A percentile compares a stretch with the other conserved stretches of the same genome.
Conservation (phyloP, 345 rosid genomes). For the Citrus sp. region DNA sequence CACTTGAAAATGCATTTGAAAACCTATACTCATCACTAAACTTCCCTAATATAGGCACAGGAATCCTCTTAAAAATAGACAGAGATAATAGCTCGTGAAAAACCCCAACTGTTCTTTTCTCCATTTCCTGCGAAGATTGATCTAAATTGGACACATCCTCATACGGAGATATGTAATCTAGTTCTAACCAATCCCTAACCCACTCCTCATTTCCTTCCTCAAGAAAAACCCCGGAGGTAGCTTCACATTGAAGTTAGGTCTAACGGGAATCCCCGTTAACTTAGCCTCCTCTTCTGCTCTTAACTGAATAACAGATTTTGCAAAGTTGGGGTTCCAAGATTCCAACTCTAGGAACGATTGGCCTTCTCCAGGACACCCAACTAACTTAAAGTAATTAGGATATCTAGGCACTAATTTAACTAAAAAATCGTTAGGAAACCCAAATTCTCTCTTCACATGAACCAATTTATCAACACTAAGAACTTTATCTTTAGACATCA, state of each 20-base stretch:
- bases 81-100: conserved; percentile 83
- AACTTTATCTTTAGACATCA: conserved; percentile 70
- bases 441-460: conserved; percentile 86
- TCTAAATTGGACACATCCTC: conserved; percentile 61
- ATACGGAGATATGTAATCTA: conserved; percentile 78
- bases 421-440: conserved; percentile 76
- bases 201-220: conserved; percentile 95
- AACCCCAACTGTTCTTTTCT: conserved; percentile 82
- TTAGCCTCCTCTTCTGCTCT: conserved; percentile 59
- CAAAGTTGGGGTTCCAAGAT: conserved; percentile 60
- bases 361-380: conserved; percentile 56
- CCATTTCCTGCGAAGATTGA: conserved; percentile 77
- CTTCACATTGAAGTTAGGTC: conserved; percentile 66
- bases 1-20: conserved; percentile 69
- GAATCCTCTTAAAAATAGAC: conserved; percentile 69
- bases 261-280: conserved; percentile 48
- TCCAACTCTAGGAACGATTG: conserved; percentile 65
- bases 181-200: conserved; percentile 86
- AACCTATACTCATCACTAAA: conserved; percentile 71
- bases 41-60: conserved; percentile 83
- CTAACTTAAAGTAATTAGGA: conserved; percentile 58
- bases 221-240: conserved; percentile 66
- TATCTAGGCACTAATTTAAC: conserved; percentile 57
- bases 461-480: conserved; percentile 63
- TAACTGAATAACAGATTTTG: conserved; percentile 51